These are phyloP conservation scores for Gastrolobium villosum DNA, from an alignment of 306 rosid genomes.

Conservation along the genomic window DNA sequence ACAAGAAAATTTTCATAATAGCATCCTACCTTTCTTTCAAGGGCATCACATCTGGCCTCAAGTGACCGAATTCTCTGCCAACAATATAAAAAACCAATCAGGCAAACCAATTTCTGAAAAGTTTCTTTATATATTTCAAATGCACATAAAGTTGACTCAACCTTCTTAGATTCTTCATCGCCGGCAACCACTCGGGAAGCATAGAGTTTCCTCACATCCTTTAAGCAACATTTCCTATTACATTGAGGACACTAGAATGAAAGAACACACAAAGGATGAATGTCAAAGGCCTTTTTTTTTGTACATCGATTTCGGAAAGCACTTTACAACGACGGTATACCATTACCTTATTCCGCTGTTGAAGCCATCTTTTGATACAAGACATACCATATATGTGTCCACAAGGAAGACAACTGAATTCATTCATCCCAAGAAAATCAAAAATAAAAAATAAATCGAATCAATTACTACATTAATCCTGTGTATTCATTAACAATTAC, in stretches of 20 bases:
- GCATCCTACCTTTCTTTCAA: conserved; percentile 71
- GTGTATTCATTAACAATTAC: background rate
- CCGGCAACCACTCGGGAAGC: conserved; percentile 67
- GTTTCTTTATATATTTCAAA: background rate
- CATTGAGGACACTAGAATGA: conserved; percentile 85
- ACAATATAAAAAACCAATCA: conserved; percentile 34
- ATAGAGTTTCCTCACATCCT: conserved; percentile 82
- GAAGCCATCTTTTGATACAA: conserved; percentile 82
- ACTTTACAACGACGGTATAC: background rate
- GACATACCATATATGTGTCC: conserved; percentile 93
- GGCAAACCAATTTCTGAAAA: conserved; percentile 23
- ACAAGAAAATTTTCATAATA: background rate
- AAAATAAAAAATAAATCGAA: background rate
- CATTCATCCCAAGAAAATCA: conserved; percentile 28
- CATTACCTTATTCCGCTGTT: conserved; percentile 72
- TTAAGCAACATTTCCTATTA: conserved; percentile 71
- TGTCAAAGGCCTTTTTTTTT: background rate
- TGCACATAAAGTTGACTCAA: conserved; percentile 38
- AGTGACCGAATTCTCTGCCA: conserved; percentile 75
- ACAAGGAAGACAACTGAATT: conserved; percentile 90
- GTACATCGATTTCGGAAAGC: background rate
- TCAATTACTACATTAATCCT: background rate
- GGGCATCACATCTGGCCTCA: conserved; percentile 74
- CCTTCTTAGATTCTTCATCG: conserved; percentile 85
- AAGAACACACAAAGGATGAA: conserved; percentile 27